Evolutionary conservation across 139 green algal genomes (phyloP), one percentile per base, ranked within the genome.

Genomic region (Chlamydomonas applanata): DNA sequence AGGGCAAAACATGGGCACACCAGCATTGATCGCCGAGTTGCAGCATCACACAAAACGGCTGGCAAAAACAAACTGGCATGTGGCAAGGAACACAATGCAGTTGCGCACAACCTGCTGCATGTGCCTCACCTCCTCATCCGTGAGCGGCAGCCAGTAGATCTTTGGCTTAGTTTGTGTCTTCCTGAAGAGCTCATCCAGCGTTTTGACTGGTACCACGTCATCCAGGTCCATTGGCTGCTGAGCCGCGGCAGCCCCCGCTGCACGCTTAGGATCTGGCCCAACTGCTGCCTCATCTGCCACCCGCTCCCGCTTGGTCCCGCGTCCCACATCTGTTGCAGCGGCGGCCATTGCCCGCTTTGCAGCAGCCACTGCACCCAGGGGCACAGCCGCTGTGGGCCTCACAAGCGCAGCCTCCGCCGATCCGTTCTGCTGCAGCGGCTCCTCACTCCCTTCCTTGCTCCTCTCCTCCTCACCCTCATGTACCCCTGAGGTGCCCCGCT

Each of bases 141-240:
- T 91, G 27, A 97, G 79, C 29, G 92, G 92, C 74, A 97, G 78
- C 80, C 86, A 97, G 79, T 94, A 97, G 34, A 97, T 77, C 14
- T 54, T 49, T 4, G 92, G 92, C 84, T 92, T 89, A 40, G 80
- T 60, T n/a, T 68, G 71, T 0, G 92, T 97, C 81, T 93, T 93
- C 4, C 80, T 75, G 69, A 97, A 97, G 30, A 97, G 63, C 2
- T 92, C 83, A 27, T 96, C 92, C 69, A 97, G 65, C 0, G 70
- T 76, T 1, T 68, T 56, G 61, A 44, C 30, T 67, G 59, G 59
- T 25, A 40, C 59, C 4, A 24, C 16, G 25, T 34, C 59, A 66
- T 66, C 59, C 25, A 34, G 3, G 4, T 66, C n/a, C 59, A 34
- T 61, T 25, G 16, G 27, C 59, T 66, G 59, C 59, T 4, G 11